Base-by-base conservation (phyloP, 306 rosid species). In the Nissolia schottii region DNA sequence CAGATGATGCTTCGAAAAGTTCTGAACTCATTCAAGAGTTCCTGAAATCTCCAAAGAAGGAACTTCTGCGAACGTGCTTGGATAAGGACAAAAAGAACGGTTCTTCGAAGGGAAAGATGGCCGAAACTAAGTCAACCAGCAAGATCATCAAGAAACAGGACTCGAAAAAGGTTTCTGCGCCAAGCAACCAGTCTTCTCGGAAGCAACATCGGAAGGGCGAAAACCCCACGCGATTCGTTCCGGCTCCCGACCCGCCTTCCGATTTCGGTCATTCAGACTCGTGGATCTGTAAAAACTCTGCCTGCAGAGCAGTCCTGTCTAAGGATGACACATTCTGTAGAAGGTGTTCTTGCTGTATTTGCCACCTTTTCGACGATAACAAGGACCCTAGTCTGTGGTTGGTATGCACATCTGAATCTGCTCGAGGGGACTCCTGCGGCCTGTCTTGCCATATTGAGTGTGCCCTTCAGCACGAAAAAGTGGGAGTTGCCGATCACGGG, bases 371-470 rank as follows among this genome's bases (percentile, higher is more conserved):
- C 61, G 99, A 95, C 67, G 99, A 95, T 84, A 95, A 95, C 82
- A 95, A 95, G 89, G 99, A 95, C 76, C 99, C 99, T 28, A 95
- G 99, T 75, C 99, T 95, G 76, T 95, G 99, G 99, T 80, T 91
- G 81, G 99, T 89, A 66, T 95, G 99, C 86, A 61, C 92, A 45
- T 83, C 90, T 53, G 97, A 95, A 62, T 87, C 96, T 65, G 77
- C 84, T 63, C 81, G 75, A 72, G 89, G 88, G 69, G 99, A 91
- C 71, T 95, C 97, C 23, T 95, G 99, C 57, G 99, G 93, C 16
- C 64, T 89, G 73, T 95, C 99, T 82, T 95, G 99, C 75, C 99
- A 95, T 77, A 88, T 95, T 3, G 99, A 95, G 66, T 95, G 99
- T 81, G 99, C 99, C 46, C 89, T 91, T 78, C 96, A 87, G 69